Evolutionary conservation across 1,139 yeast genomes (phyloP), one percentile per base, ranked within the genome.

Genomic region (Tardiomyces depauwii): DNA sequence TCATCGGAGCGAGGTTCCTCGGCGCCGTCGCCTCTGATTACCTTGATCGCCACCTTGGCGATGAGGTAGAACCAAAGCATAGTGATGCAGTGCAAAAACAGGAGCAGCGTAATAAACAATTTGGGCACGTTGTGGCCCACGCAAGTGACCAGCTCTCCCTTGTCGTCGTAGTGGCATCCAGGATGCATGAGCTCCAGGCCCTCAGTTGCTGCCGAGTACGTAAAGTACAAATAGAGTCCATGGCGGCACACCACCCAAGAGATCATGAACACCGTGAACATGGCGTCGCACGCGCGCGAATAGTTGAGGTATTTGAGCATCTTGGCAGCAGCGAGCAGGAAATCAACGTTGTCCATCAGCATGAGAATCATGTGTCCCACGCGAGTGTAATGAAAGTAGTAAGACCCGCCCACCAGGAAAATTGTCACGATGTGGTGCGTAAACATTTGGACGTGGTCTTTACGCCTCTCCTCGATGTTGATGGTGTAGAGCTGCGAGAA

Each of bases 1-100:
- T 77, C 85, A 58, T 86, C 89, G 61, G 94, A 78, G 54, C 94
- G 82, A 49, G 82, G 84, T 61, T 88, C 96, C 44, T 87, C 93
- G 1, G 84, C 85, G 33, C 80, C 78, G 18, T 68, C 71, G 4
- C 96, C 96, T 7, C 73, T 70, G 32, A 86, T 53, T 21, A 87
- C 93, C 58, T 73, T 78, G 49, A 72, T 65, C 18, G 85, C 86
- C 28, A 87, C 93, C 55, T 76, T 78, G 18, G 74, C 52, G 52
- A 88, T 87, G 65, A 83, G 71, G 58, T 71, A 77, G 72, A 86
- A 72, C 96, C 96, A 87, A 47, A 83, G 62, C 30, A 80, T 52
- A 27, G 82, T 77, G 43, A 87, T 67, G 11, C 78, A 55, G 62
- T 88, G 95, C 50, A 88, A 68, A 0, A 82, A 79, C 13, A 76